A percentile compares a stretch with the other conserved stretches of the same genome.
These are phyloP conservation scores for Clonostachys solani DNA, from an alignment of 2,329 filamentous ascomycete species.

Conservation along the genomic window DNA sequence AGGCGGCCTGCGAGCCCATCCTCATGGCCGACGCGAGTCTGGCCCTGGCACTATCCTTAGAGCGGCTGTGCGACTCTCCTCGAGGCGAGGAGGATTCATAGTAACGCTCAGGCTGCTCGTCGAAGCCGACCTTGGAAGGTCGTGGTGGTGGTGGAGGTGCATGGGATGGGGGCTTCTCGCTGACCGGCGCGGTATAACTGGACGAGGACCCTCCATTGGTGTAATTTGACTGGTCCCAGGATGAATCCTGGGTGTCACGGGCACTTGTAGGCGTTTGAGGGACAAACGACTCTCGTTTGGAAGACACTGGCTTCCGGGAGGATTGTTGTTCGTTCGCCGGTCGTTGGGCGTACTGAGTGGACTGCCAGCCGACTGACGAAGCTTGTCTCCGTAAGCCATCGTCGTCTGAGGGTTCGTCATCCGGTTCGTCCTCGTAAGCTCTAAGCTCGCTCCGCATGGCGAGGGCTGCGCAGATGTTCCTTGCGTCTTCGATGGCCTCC, in stretches of 20 bases:
- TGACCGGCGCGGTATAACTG: slow-evolving; percentile 6
- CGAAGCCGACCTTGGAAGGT: slow-evolving; percentile 27
- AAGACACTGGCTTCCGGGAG: slow-evolving; percentile 8
- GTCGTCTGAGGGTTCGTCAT: slow-evolving; percentile 23
- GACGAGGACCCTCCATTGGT: slow-evolving; percentile 7
- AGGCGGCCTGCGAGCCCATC: slow-evolving; percentile 7
- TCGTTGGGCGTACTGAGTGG: slow-evolving; percentile 7
- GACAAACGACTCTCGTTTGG: slow-evolving; percentile 1
- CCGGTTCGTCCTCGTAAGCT: slow-evolving; percentile 27
- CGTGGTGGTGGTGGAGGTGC: slow-evolving; percentile 28
- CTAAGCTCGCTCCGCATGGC: slow-evolving; percentile 49
- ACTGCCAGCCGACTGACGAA: slow-evolving; percentile 2
- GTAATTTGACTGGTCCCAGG: slow-evolving; percentile 7
- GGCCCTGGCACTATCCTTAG: slow-evolving; percentile 23
- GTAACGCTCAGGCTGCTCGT: slow-evolving; percentile 22
- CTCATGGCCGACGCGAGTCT: slow-evolving; percentile 25
- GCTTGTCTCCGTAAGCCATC: slow-evolving; percentile 13
- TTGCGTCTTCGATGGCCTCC: slow-evolving; percentile 45
- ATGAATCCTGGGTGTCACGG: slow-evolving; percentile 18
- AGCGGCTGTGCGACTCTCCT: slow-evolving; percentile 7
- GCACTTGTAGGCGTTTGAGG: background rate
- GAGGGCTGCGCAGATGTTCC: slow-evolving; percentile 41
- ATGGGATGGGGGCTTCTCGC: slow-evolving; percentile 12
- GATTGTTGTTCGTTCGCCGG: slow-evolving; percentile 19
- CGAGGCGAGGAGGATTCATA: slow-evolving; percentile 17